Evolutionary conservation across 2,329 filamentous ascomycete species (phyloP).

Genomic region (Camillea tinctor): DNA sequence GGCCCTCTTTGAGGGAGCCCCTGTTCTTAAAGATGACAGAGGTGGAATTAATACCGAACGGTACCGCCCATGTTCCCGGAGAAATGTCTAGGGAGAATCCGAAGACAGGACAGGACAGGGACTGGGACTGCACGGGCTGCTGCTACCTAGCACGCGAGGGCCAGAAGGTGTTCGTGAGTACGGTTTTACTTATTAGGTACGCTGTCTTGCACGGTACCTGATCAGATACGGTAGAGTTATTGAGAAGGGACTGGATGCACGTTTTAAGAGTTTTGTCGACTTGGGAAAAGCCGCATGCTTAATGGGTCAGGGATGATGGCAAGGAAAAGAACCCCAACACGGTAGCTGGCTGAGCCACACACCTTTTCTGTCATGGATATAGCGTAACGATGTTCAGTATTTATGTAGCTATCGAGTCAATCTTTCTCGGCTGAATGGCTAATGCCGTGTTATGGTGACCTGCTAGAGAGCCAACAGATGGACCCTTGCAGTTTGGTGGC

Average conservation of each 20-base stretch:
- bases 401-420: too few species aligned
- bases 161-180: constrained; percentile 29
- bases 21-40: constrained; percentile 44
- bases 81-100: constrained; percentile 47
- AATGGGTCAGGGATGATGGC: constrained; percentile 31
- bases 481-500: constrained; percentile 30
- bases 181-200: constrained; percentile 29
- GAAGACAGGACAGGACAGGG: constrained; percentile 41
- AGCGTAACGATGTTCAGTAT: constrained; percentile 36
- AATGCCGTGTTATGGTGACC: constrained; percentile 42
- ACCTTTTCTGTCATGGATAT: constrained; percentile 32
- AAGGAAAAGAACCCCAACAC: constrained; percentile 28
- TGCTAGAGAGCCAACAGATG: constrained; percentile 37
- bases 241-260: constrained; percentile 34
- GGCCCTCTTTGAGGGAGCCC: constrained; percentile 39
- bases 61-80: constrained; percentile 43
- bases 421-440: constrained; percentile 50
- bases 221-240: constrained; percentile 40
- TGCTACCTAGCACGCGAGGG: constrained; percentile 16
- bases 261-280: constrained; percentile 35
- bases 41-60: constrained; percentile 48
- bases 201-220: constrained; percentile 37
- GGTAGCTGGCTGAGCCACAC: constrained; percentile 42
- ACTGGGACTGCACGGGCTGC: constrained; percentile 40
- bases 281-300: constrained; percentile 36